phyloP scores from a whole-genome alignment of 345 rosid species.

The Melaleuca alternifolia region DNA sequence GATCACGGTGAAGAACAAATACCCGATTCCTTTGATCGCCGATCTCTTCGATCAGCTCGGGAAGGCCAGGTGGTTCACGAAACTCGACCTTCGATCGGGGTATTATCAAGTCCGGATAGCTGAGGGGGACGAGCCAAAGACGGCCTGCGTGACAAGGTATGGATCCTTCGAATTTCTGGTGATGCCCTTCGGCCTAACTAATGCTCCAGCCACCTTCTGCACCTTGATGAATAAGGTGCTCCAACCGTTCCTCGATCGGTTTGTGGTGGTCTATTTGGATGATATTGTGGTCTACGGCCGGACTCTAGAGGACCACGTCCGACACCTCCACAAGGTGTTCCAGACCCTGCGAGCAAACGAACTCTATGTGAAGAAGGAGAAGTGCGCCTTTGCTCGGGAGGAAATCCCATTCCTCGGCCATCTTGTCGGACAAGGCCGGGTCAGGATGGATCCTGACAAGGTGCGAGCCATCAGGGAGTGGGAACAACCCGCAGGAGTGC shows the following conservation, averaged over 20 bases:
- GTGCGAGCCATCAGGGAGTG: background rate
- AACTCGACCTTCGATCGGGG: background rate
- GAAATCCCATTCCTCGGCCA: background rate
- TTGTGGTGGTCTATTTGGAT: background rate
- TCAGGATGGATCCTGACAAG: background rate
- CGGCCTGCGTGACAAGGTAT: background rate
- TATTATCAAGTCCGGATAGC: constrained; percentile 1
- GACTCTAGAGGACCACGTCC: background rate
- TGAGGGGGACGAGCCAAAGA: background rate
- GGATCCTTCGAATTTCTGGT: background rate
- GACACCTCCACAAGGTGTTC: background rate
- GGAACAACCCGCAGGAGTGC: background rate
- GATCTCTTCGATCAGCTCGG: background rate
- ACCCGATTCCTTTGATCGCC: background rate
- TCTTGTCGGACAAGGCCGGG: background rate
- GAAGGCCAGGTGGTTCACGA: background rate
- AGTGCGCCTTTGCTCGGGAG: background rate
- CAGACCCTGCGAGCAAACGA: background rate
- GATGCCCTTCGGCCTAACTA: background rate
- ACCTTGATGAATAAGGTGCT: background rate
- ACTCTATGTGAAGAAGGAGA: background rate
- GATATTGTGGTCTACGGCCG: background rate
- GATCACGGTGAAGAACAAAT: constrained; percentile 1
- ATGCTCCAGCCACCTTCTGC: background rate
- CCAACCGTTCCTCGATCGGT: background rate